Percentiles rank a stretch among this genome's conserved stretches.
phyloP scores from a whole-genome alignment of 192 early-diverging fungal species.

The Entrophospora sp. region DNA sequence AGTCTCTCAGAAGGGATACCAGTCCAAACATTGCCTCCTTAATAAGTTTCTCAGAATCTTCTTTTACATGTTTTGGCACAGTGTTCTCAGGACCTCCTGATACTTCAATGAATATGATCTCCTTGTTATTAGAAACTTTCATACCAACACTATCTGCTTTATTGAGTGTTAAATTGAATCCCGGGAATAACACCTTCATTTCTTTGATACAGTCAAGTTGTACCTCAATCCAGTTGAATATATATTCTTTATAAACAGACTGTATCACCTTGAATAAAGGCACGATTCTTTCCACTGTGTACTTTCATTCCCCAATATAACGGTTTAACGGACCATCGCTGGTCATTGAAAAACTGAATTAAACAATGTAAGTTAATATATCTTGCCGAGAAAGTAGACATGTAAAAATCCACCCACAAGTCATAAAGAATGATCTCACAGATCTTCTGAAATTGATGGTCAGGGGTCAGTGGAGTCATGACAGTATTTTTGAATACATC shows the following conservation, averaged over 20 bases:
- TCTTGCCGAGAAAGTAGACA: not conserved
- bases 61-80: no score
- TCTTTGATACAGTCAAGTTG: not conserved
- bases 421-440: not conserved
- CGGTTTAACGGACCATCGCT: not conserved
- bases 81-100: no score
- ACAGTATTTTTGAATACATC: not conserved
- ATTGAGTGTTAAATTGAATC: not conserved
- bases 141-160: not conserved
- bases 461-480: not conserved
- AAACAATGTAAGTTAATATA: not conserved
- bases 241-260: slow-evolving; percentile 4
- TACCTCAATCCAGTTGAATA: slow-evolving; percentile 5
- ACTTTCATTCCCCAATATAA: slow-evolving; percentile 1
- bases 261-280: slow-evolving; percentile 11
- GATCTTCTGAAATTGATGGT: not conserved
- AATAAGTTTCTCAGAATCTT: no score
- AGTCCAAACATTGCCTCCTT: slow-evolving; percentile 9
- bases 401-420: not conserved
- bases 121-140: slow-evolving; percentile 4
- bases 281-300: not conserved
- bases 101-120: no score
- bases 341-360: slow-evolving; percentile 12
- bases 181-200: not conserved
- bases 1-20: not conserved